Conservation (phyloP, 2,329 filamentous ascomycete genomes). For the Pseudogymnoascus pannorum region DNA sequence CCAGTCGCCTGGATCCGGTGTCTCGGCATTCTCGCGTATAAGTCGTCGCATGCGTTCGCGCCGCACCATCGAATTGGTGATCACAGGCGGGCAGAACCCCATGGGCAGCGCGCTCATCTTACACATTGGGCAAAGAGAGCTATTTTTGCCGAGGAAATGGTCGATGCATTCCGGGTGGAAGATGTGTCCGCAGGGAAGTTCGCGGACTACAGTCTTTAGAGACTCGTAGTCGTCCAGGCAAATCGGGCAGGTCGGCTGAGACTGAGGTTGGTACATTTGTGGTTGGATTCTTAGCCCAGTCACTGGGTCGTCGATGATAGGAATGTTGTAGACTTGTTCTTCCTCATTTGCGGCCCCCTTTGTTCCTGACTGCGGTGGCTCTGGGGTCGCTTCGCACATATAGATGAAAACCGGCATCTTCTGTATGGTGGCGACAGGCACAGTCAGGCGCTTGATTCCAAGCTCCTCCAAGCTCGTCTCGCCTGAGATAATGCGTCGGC, state of each 20-base stretch:
- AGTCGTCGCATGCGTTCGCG: constrained; percentile 60
- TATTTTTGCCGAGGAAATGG: constrained; percentile 67
- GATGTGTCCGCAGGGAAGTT: constrained; percentile 84
- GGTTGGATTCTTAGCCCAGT: constrained; percentile 8
- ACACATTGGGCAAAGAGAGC: constrained; percentile 85
- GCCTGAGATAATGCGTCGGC: constrained; percentile 63
- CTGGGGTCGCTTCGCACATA: constrained; percentile 41
- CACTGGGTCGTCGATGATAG: constrained; percentile 11
- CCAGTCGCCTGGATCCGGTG: constrained; percentile 41
- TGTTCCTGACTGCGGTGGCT: constrained; percentile 28
- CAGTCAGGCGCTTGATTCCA: constrained; percentile 74
- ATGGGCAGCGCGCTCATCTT: constrained; percentile 72
- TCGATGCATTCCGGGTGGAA: constrained; percentile 93
- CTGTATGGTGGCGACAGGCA: constrained; percentile 64
- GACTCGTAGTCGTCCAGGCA: constrained; percentile 76
- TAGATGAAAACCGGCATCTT: constrained; percentile 76
- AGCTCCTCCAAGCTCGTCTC: constrained; percentile 81
- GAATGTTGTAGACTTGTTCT: constrained; percentile 10
- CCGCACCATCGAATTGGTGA: constrained; percentile 82
- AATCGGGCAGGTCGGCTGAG: constrained; percentile 81
- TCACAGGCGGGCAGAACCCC: constrained; percentile 54
- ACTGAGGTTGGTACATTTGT: constrained; percentile 40
- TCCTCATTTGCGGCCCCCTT: background rate
- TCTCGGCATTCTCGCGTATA: background rate
- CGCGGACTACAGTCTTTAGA: constrained; percentile 64